These are phyloP conservation scores for Exserohilum turcica DNA, from an alignment of 2,329 filamentous ascomycete genomes.

Conservation along the genomic window DNA sequence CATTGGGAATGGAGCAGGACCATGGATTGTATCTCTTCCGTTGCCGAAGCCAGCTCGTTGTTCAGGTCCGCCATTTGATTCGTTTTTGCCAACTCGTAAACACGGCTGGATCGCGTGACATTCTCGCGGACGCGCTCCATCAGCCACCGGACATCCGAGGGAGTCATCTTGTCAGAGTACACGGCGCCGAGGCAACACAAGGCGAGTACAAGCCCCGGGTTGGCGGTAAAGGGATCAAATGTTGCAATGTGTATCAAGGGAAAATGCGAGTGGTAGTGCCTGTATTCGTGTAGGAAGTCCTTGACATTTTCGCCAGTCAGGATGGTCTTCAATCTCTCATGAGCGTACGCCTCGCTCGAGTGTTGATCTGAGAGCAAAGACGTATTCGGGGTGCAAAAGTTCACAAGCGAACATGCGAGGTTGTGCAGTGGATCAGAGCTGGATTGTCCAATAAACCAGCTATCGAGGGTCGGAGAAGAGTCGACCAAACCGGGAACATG, in stretches of 20 bases:
- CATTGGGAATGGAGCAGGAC: slow-evolving; percentile 66
- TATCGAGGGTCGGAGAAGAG: slow-evolving; percentile 44
- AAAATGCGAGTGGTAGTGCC: slow-evolving; percentile 75
- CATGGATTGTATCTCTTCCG: slow-evolving; percentile 72
- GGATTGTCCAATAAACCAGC: slow-evolving; percentile 49
- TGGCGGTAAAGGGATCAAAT: slow-evolving; percentile 69
- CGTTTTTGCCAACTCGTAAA: slow-evolving; percentile 52
- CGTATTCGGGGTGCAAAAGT: slow-evolving; percentile 59
- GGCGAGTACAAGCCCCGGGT: slow-evolving; percentile 68
- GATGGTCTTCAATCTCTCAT: slow-evolving; percentile 59
- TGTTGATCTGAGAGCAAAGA: slow-evolving; percentile 25
- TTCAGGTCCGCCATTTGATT: slow-evolving; percentile 49
- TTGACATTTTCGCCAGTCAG: slow-evolving; percentile 71
- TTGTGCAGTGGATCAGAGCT: slow-evolving; percentile 52
- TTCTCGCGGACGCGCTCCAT: slow-evolving; percentile 67
- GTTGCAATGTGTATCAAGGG: slow-evolving; percentile 73
- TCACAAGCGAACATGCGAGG: slow-evolving; percentile 52
- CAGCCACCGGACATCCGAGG: slow-evolving; percentile 68
- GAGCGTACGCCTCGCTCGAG: slow-evolving; percentile 53
- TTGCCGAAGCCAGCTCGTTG: slow-evolving; percentile 46
- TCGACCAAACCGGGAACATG: slow-evolving; percentile 51
- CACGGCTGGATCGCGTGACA: slow-evolving; percentile 61
- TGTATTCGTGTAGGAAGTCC: slow-evolving; percentile 73
- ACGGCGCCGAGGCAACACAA: slow-evolving; percentile 77
- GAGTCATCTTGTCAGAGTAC: slow-evolving; percentile 68